Evolutionary conservation across 257 asterid genomes (phyloP).

Genomic region (Solanum chiquidenum): DNA sequence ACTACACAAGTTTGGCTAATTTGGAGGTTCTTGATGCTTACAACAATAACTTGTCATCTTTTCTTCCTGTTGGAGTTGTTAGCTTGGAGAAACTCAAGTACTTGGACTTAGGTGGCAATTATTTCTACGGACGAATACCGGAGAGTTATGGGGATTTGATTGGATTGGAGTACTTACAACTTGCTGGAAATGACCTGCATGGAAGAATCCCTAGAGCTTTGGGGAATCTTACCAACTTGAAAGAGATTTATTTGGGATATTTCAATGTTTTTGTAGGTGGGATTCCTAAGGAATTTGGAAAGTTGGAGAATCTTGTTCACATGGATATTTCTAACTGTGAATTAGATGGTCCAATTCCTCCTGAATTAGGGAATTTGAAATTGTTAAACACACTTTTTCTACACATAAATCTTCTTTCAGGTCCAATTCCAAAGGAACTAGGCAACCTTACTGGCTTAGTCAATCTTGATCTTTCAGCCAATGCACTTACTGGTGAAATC

Average conservation of each 20-base stretch:
- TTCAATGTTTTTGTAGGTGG: constrained; percentile 62
- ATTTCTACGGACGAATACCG: constrained; percentile 57
- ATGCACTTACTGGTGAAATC: constrained; percentile 70
- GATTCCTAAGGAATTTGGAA: constrained; percentile 77
- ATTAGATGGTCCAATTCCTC: constrained; percentile 69
- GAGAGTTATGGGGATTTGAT: constrained; percentile 40
- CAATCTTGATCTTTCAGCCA: constrained; percentile 77
- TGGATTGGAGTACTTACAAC: constrained; percentile 57
- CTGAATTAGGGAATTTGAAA: constrained; percentile 56
- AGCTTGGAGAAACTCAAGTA: constrained; percentile 50
- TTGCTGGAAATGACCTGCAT: constrained; percentile 70
- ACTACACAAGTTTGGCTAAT: constrained; percentile 46
- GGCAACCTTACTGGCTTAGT: constrained; percentile 66
- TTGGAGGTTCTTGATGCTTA: constrained; percentile 69
- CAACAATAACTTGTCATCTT: constrained; percentile 64
- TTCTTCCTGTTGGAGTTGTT: constrained; percentile 57
- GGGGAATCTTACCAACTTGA: constrained; percentile 72
- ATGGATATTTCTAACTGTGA: constrained; percentile 72
- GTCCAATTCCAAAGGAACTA: constrained; percentile 57
- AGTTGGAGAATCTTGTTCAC: constrained; percentile 47
- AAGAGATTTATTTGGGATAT: constrained; percentile 72
- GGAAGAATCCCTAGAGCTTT: constrained; percentile 65
- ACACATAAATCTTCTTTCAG: constrained; percentile 54
- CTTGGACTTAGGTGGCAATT: constrained; percentile 84
- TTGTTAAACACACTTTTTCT: constrained; percentile 56